Evolutionary conservation across 2,329 filamentous ascomycete species (phyloP).

Genomic region (Paracoccidioides brasiliensis): DNA sequence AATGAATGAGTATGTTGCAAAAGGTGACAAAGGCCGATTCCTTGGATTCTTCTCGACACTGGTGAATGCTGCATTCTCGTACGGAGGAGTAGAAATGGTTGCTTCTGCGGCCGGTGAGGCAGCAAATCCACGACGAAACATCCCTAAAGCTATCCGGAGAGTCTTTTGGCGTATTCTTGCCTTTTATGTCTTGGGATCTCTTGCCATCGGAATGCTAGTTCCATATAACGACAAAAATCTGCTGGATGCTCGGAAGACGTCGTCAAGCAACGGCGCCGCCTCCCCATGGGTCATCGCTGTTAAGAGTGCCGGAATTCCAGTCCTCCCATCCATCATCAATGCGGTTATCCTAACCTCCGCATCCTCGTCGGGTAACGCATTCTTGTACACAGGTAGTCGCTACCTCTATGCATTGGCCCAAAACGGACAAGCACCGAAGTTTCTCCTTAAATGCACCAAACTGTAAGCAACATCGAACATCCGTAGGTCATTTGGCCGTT

Average conservation of each 20-base stretch:
- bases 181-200: constrained; percentile 45
- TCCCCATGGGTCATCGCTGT: constrained; percentile 61
- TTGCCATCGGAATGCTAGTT: constrained; percentile 49
- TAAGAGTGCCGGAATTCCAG: constrained; percentile 51
- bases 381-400: constrained; percentile 43
- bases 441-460: constrained; percentile 38
- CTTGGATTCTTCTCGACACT: constrained; percentile 45
- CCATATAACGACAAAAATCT: constrained; percentile 49
- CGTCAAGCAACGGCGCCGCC: constrained; percentile 46
- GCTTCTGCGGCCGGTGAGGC: constrained; percentile 45
- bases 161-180: constrained; percentile 44
- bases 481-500: constrained; percentile 21
- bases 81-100: constrained; percentile 35
- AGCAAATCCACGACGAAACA: constrained; percentile 38
- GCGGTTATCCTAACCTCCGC: constrained; percentile 62
- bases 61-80: constrained; percentile 27
- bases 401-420: constrained; percentile 37
- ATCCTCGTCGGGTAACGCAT: constrained; percentile 56
- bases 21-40: constrained; percentile 47
- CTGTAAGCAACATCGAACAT: constrained; percentile 21
- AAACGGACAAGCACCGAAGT: constrained; percentile 39
- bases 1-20: constrained; percentile 52
- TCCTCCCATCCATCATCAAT: constrained; percentile 60
- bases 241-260: constrained; percentile 38
- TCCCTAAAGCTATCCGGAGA: constrained; percentile 42